Evolutionary conservation across 495 filamentous ascomycete species (phyloP).

Genomic region (Cryomyces minteri): DNA sequence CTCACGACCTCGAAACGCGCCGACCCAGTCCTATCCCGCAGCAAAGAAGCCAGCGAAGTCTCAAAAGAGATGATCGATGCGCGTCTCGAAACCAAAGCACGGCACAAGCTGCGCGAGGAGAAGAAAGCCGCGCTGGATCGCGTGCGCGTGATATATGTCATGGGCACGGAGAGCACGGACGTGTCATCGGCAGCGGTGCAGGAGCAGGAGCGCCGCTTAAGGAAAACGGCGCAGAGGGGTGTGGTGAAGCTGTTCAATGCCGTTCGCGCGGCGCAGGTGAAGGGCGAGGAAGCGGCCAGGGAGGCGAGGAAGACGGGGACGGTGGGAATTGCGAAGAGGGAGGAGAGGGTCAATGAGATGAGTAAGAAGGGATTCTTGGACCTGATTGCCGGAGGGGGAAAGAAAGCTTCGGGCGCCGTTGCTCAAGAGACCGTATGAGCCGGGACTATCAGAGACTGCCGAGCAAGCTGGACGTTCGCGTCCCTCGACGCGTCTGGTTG

Average conservation of each 20-base stretch:
- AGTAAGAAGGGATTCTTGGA: constrained; percentile 92
- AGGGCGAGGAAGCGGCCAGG: constrained; percentile 54
- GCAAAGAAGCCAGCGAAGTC: constrained; percentile 44
- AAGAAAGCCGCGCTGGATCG: constrained; percentile 68
- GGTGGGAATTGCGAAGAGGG: constrained; percentile 48
- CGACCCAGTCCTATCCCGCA: constrained; percentile 80
- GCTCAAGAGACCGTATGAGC: no score
- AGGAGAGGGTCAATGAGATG: constrained; percentile 84
- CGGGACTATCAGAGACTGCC: no score
- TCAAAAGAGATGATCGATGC: constrained; percentile 47
- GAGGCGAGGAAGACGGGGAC: constrained; percentile 51
- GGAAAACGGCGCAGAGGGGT: constrained; percentile 77
- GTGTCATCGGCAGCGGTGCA: constrained; percentile 30
- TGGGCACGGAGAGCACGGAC: constrained; percentile 30
- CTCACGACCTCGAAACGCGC: constrained; percentile 57
- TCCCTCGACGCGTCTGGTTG: no score
- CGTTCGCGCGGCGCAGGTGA: constrained; percentile 77
- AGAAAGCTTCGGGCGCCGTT: constrained; percentile 16
- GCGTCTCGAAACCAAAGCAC: constrained; percentile 64
- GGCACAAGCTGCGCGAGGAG: constrained; percentile 59
- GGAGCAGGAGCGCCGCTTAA: constrained; percentile 62
- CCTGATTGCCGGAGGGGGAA: constrained; percentile 51
- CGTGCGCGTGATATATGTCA: constrained; percentile 71
- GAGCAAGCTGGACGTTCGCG: no score
- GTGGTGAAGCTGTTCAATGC: constrained; percentile 94